Evolutionary conservation across 306 rosid species (phyloP), one percentile per base, ranked within the genome.

Genomic region (Cicer cuneatum): DNA sequence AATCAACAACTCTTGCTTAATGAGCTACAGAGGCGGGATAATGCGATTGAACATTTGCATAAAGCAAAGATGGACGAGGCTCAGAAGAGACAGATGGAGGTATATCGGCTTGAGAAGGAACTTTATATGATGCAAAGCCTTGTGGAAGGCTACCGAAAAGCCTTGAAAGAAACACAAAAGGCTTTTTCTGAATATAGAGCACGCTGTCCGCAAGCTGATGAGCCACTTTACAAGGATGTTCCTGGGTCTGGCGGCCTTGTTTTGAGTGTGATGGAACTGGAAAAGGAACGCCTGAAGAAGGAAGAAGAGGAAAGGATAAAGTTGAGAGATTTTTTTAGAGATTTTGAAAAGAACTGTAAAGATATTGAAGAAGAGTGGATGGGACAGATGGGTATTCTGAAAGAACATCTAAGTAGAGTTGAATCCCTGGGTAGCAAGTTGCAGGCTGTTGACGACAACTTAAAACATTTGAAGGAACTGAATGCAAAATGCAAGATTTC

Each of bases 171-270:
- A 82, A 82, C 93, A 42, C 80, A 78, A 21, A 92, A 82, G 53
- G 74, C 89, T 41, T 92, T 94, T 82, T 37, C 82, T 65, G 95
- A 90, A 52, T 90, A 90, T 66, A 86, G 97, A 78, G 81, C 78
- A 10, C 83, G 62, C 1, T 77, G 75, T 80, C 89, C 93, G 0
- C 85, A 88, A 79, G 86, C 81, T 58, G 92, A 87, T 70, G 99
- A 90, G 47, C 93, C 96, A 12, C 96, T 94, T 59, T 94, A 92
- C 80, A 87, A 80, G 80, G 97, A 94, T 74, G 97, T 94, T 79
- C 85, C 95, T 48, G 96, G 89, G 15, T 87, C 97, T 58, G 96
- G 96, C 2, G 99, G 98, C 12, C 95, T 92, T 67, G 98, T 92
- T 84, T 78, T 94, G 82, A 92, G 92, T 81, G 83, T 76, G 67